Evolutionary conservation across 768 basidiomycete species (phyloP), one percentile per base, ranked within the genome.

Genomic region (Pulveroboletus sp.): DNA sequence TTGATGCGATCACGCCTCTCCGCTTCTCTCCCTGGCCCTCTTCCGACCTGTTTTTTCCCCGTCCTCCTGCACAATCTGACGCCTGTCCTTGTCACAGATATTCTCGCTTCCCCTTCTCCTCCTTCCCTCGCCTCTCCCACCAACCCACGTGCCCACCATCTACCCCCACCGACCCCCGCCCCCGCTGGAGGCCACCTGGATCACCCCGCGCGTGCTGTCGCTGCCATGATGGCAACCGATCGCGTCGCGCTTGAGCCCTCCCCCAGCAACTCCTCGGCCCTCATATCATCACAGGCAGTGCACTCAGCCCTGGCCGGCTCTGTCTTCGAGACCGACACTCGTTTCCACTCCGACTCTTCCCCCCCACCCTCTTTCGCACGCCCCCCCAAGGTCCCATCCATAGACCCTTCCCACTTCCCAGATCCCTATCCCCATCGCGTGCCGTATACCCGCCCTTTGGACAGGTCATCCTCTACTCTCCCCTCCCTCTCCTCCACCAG

Each of bases 401-500:
- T 85, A 44, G 85, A 87, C 65, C 82, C 83, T 28, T 75, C 78
- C 7, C 81, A 79, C 41, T 86, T 81, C 59, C 85, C 87, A 18
- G 84, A 88, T 66, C 83, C 84, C 21, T 82, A 86, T 68, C 82
- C 85, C 24, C 81, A 77, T 51, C 78, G 80, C 37, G 69, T 73
- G 9, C 78, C 72, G 6, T 80, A 74, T 44, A 70, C 69, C 57
- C 72, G 60, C 42, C 57, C 57, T 21, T 68, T 68, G 17, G 66
- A 67, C 41, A 58, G 68, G 47, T 28, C 54, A n/a, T 69, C 70
- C 8, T 71, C 71, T 1, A 52, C 71, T 5, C 70, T 76, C 10
- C 84, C 83, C 4, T 73, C 82, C 14, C 80, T 87, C 47, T 88
- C 86, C 3, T 85, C 85, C 5, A 78, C 79, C 37, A 80, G 80